Conservation (phyloP, 2,329 filamentous ascomycete species). For the Amauroascus niger region DNA sequence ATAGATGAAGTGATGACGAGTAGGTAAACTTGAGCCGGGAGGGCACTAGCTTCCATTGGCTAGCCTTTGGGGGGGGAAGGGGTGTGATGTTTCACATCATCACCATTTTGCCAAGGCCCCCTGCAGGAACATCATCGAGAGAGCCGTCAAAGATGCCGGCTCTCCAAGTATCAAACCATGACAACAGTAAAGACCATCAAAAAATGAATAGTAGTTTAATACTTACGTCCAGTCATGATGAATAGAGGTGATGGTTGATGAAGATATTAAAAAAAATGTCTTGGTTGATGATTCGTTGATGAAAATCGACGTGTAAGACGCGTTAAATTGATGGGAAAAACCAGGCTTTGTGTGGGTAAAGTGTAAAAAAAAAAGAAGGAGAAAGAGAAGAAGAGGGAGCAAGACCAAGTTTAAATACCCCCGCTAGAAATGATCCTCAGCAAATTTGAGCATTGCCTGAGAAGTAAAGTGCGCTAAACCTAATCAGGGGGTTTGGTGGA, state of each 20-base stretch:
- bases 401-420: slow-evolving; percentile 17
- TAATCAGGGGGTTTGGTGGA: slow-evolving; percentile 20
- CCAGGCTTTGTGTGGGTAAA: slow-evolving; percentile 14
- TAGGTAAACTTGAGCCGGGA: not conserved
- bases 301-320: not conserved
- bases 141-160: slow-evolving; percentile 7
- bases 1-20: not conserved
- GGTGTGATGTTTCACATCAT: not conserved
- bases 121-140: slow-evolving; percentile 4
- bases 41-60: not conserved
- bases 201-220: slow-evolving; percentile 11
- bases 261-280: slow-evolving; percentile 10
- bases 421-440: not conserved
- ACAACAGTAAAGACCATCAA: not conserved
- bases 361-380: slow-evolving; percentile 17
- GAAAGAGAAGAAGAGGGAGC: slow-evolving; percentile 15
- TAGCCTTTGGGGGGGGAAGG: not conserved
- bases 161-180: not conserved
- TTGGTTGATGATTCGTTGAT: not conserved
- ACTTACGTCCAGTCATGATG: slow-evolving; percentile 54
- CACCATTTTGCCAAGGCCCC: slow-evolving; percentile 6
- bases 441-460: slow-evolving; percentile 15
- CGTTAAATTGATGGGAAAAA: slow-evolving; percentile 13
- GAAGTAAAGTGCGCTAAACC: slow-evolving; percentile 15
- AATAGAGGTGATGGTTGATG: slow-evolving; percentile 23